Percentiles rank a stretch among this genome's conserved stretches.
Conservation (phyloP, 139 green algal genomes). For the Auxenochlorella pyrenoidosa region DNA sequence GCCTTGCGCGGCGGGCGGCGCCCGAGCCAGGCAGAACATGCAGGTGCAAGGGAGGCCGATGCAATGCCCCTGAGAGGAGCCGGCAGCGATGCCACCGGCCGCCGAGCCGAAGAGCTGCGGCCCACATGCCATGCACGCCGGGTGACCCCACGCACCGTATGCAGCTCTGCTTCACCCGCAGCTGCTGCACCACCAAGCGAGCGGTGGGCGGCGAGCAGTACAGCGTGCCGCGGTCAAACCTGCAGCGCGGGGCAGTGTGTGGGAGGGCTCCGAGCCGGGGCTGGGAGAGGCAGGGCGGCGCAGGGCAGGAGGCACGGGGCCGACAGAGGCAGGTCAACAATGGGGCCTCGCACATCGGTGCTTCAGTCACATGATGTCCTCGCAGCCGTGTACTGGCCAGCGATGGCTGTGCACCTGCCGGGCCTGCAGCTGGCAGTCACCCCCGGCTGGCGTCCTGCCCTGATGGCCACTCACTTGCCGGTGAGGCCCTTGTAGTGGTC, state of each 20-base stretch:
- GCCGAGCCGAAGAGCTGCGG: no score
- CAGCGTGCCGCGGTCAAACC: conserved; percentile 66
- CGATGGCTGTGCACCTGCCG: no score
- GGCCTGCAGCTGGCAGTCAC: no score
- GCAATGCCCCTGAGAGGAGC: no score
- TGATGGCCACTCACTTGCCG: conserved; percentile 2
- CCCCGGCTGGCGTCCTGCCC: no score
- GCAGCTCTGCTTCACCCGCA: conserved; percentile 43
- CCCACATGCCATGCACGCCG: background rate
- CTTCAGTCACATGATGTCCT: no score
- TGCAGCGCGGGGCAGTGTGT: background rate
- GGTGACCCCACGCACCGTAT: background rate
- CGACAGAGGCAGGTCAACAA: background rate
- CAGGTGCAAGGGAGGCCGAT: no score
- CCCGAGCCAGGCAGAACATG: no score
- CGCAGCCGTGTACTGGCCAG: no score
- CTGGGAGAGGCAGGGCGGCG: background rate
- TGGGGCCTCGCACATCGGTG: no score
- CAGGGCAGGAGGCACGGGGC: background rate
- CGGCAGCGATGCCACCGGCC: no score
- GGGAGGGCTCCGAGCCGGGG: background rate
- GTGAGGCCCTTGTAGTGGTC: conserved; percentile 83
- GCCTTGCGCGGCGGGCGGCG: no score
- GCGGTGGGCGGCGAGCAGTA: conserved; percentile 81
- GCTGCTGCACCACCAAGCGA: conserved; percentile 62